These are phyloP conservation scores for Rhodocollybia butyracea DNA, from an alignment of 768 basidiomycete genomes.

Conservation along the genomic window DNA sequence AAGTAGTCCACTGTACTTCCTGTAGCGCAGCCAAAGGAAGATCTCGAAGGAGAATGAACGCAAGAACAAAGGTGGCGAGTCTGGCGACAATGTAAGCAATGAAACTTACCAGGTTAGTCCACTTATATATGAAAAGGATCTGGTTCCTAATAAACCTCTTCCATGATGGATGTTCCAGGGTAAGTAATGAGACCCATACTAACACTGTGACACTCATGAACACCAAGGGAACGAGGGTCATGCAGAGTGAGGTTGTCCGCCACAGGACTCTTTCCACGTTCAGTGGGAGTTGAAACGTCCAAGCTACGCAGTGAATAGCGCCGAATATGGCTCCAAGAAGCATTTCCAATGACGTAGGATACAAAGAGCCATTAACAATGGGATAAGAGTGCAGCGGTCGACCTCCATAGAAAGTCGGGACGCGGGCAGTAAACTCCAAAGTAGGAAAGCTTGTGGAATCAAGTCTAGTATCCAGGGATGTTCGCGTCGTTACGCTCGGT, in stretches of 20 bases:
- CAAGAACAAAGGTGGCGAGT: neutral
- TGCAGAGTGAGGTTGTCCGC: neutral
- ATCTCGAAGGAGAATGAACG: neutral
- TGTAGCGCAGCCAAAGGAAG: neutral
- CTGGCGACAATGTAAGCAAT: neutral
- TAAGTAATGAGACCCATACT: neutral
- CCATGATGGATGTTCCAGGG: neutral
- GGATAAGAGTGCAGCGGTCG: neutral
- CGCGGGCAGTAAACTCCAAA: neutral
- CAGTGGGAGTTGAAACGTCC: neutral
- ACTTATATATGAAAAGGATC: neutral
- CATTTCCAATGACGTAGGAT: neutral
- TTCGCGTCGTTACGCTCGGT: too few relatives aligned
- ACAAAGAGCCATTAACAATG: neutral
- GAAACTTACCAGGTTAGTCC: neutral
- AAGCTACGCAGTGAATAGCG: neutral
- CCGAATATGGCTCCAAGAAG: neutral
- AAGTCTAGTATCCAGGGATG: too few relatives aligned
- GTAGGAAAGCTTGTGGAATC: too few relatives aligned
- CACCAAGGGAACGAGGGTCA: neutral
- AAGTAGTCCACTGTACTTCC: neutral
- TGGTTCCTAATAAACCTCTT: neutral
- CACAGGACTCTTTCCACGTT: neutral
- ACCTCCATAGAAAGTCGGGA: neutral
- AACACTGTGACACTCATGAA: neutral